Evolutionary conservation across 2,329 filamentous ascomycete species (phyloP), one percentile per base, ranked within the genome.

Genomic region (Didymella lethalis): DNA sequence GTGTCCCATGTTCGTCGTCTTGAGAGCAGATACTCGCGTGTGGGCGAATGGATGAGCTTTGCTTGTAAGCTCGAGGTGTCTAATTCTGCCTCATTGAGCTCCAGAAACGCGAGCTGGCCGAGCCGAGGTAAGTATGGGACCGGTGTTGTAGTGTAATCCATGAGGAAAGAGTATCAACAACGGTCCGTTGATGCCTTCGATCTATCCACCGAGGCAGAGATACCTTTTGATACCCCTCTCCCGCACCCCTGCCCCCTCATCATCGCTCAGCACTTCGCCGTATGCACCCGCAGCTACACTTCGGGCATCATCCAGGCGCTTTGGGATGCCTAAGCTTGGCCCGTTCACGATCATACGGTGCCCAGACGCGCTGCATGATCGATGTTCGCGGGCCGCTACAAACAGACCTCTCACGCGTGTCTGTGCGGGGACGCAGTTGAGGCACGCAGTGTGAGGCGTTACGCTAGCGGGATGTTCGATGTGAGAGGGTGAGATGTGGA

Each of bases 31-130:
- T 43, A 51, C 3, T 67, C 55, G 58, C 62, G 64, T 28, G 64
- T 60, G 16, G 64, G 51, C 7, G 65, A 62, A 10, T 61, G 59
- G 20, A 76, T 54, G 18, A 72, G 32, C n/a, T 66, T 67, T 7
- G 65, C 64, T 12, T 71, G 62, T 7, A 76, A 64, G 41, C 62
- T 63, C 23, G 68, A 67, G 3, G 67, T 73, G 36, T 75, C 70
- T 23, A 76, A 54, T n/a, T 74, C 69, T 20, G 71, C 61, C 41
- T 67, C 65, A 29, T 73, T 66, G n/a, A 76, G 61, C 20, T 72
- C 66, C 18, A 75, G 36, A 31, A 76, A 71, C 23, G 67, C 64
- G 61, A 66, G 70, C 26, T 74, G 70, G 36, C 64, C 66, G 44
- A 64, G 64, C 20, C 65, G 64, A 23, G 65, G 49, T 47, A 63